These are phyloP conservation scores for Globisporangium camurandrum DNA, from an alignment of 352 stramenopile species.

Conservation along the genomic window DNA sequence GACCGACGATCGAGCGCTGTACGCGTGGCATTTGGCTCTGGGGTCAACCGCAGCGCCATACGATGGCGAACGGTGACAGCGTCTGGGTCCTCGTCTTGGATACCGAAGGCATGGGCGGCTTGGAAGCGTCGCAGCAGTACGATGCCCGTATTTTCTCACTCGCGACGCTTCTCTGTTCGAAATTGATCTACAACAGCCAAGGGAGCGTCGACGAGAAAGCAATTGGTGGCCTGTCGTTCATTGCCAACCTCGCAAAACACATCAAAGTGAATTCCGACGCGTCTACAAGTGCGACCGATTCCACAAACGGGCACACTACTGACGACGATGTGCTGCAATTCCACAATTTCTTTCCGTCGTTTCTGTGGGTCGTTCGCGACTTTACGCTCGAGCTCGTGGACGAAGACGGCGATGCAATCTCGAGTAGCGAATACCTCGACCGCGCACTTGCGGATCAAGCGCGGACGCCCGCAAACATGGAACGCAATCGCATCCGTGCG, in stretches of 20 bases:
- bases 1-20: conserved; percentile 74
- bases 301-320: conserved; percentile 4
- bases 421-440: conserved; percentile 77
- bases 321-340: conserved; percentile 69
- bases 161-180: conserved; percentile 77
- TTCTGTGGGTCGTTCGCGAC: conserved; percentile 85
- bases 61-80: conserved; percentile 53
- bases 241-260: conserved; percentile 82
- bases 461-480: conserved; percentile 58
- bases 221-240: conserved; percentile 78
- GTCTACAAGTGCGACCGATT: too few relatives aligned
- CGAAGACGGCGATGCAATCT: conserved; percentile 77
- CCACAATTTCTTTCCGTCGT: conserved; percentile 83
- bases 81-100: conserved; percentile 84
- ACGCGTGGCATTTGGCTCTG: conserved; percentile 86
- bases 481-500: conserved; percentile 68
- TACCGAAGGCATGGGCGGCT: conserved; percentile 78
- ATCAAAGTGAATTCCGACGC: conserved; percentile 65
- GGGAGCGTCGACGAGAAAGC: conserved; percentile 82
- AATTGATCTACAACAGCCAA: conserved; percentile 86
- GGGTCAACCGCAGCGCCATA: conserved; percentile 52
- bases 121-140: conserved; percentile 82
- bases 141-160: conserved; percentile 85
- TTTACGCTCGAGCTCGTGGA: conserved; percentile 84
- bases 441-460: conserved; percentile 61